Evolutionary conservation across 164 flowering plant genomes (phyloP).

Genomic region (Pachysandra terminalis): DNA sequence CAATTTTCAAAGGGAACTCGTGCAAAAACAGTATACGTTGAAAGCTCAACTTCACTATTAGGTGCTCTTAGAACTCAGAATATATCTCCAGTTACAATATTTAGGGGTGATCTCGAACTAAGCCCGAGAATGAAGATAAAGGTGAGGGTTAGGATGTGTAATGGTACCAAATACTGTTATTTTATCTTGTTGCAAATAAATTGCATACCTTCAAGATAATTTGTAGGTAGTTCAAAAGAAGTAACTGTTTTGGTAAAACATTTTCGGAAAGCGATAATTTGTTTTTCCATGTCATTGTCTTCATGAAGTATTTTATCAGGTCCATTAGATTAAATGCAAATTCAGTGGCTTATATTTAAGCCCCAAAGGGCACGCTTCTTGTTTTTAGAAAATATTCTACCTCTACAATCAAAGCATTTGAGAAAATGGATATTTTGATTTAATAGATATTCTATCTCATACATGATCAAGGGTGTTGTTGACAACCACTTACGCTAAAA

Average conservation of each 20-base stretch:
- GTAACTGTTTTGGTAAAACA: neutral
- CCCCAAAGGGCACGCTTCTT: no score
- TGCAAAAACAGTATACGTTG: constrained; percentile 62
- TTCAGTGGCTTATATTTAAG: no score
- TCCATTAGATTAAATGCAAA: no score
- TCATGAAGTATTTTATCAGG: no score
- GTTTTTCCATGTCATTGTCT: no score
- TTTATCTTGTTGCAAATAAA: neutral
- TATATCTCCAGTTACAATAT: constrained; percentile 77
- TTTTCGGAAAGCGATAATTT: neutral
- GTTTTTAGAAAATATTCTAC: no score
- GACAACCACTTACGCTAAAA: no score
- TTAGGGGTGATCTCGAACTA: constrained; percentile 85
- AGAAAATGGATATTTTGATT: no score
- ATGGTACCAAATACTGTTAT: neutral
- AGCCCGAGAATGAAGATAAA: constrained; percentile 72
- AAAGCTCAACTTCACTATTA: constrained; percentile 56
- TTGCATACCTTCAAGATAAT: neutral
- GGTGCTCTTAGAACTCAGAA: constrained; percentile 86
- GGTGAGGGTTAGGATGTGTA: constrained; percentile 38
- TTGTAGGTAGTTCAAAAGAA: neutral
- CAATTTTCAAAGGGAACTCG: constrained; percentile 52
- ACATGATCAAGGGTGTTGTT: no score
- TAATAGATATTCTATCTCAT: no score
- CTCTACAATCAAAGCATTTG: no score